A percentile compares a stretch with the other conserved stretches of the same genome.
Conservation (phyloP, 140 eudicot genomes). For the Bidens hawaiensis region DNA sequence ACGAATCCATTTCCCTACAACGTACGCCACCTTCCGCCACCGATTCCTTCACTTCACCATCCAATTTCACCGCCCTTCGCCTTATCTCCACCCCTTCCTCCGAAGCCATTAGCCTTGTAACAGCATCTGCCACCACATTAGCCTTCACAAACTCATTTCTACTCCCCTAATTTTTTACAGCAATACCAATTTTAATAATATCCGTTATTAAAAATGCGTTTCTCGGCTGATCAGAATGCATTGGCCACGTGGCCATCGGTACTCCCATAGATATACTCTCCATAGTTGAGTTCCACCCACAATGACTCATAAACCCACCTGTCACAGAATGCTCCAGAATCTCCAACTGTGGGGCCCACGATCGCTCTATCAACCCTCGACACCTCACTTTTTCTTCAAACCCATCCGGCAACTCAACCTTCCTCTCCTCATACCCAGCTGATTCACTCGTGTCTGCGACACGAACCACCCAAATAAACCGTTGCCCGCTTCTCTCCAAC, state of each 20-base stretch:
- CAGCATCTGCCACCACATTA: not conserved
- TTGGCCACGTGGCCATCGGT: constrained; percentile 16
- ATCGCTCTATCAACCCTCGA: constrained; percentile 1
- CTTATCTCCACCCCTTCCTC: constrained; percentile 12
- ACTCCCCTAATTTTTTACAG: constrained; percentile 13
- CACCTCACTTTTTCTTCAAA: constrained; percentile 12
- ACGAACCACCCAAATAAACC: constrained; percentile 21
- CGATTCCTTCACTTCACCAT: not conserved
- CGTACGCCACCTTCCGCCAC: constrained; percentile 3
- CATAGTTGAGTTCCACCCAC: constrained; percentile 24
- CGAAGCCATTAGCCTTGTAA: not conserved
- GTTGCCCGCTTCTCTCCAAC: constrained; percentile 16
- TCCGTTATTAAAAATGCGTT: constrained; percentile 9
- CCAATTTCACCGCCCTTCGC: not conserved
- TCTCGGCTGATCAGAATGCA: constrained; percentile 24
- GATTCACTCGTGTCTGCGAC: not conserved
- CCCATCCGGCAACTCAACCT: constrained; percentile 7
- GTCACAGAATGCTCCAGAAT: constrained; percentile 16
- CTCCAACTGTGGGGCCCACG: constrained; percentile 19
- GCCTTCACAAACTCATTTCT: constrained; percentile 8
- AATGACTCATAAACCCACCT: constrained; percentile 21
- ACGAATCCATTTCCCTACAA: constrained; percentile 6
- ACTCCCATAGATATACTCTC: constrained; percentile 21
- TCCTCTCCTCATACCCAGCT: not conserved
- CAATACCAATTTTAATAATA: not conserved